phyloP scores from a whole-genome alignment of 305 asterid species.

The Solanum chacoense region DNA sequence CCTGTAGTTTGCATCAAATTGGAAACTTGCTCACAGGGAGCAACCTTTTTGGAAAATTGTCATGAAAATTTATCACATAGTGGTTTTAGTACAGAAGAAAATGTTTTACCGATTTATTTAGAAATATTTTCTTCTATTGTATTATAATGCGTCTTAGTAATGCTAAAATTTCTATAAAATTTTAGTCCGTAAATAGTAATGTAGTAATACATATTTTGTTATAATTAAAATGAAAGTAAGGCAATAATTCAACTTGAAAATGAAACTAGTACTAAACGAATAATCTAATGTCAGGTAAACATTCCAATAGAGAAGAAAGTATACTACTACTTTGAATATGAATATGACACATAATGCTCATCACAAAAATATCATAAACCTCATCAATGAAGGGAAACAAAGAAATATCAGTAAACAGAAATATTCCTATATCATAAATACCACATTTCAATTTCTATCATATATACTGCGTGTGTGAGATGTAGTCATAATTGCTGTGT shows the following conservation, averaged over 20 bases:
- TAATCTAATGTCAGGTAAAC: neutral
- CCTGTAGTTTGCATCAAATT: neutral
- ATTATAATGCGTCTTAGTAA: neutral
- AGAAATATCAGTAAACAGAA: neutral
- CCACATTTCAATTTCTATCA: neutral
- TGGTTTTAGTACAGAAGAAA: neutral
- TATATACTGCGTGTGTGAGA: neutral
- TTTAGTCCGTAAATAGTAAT: neutral
- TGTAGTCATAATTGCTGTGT: neutral
- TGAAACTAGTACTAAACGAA: neutral
- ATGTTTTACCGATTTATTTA: neutral
- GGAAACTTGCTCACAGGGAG: neutral
- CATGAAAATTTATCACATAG: neutral
- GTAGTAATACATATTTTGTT: neutral
- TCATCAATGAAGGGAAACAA: neutral
- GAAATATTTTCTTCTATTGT: neutral
- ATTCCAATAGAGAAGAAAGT: neutral
- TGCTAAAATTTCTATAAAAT: neutral
- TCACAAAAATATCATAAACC: neutral
- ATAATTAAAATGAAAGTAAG: neutral
- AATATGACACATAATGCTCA: neutral
- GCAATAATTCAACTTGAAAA: neutral
- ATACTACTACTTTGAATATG: neutral
- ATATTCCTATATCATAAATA: neutral
- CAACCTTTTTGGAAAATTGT: neutral